These are phyloP conservation scores for Erythrophleum fordii DNA, from an alignment of 306 rosid species.

Conservation along the genomic window DNA sequence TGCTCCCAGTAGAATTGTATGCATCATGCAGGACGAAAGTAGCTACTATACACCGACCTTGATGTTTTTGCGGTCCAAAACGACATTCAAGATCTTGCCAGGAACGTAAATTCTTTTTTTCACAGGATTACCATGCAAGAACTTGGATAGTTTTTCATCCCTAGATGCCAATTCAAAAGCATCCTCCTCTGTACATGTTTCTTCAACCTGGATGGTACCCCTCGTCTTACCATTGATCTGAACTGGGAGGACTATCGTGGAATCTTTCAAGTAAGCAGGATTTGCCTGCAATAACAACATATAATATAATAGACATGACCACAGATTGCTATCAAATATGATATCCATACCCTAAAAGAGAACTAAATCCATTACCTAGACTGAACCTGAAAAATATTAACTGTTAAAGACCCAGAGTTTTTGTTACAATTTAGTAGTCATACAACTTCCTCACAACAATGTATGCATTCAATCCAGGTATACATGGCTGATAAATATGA, in stretches of 20 bases:
- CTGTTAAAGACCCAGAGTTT: background rate
- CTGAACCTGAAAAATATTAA: background rate
- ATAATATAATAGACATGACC: slow-evolving; percentile 10
- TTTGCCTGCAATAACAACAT: slow-evolving; percentile 59
- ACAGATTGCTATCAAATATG: slow-evolving; percentile 3
- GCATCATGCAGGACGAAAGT: background rate
- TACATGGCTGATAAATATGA: background rate
- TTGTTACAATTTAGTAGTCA: slow-evolving; percentile 1
- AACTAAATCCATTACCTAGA: background rate
- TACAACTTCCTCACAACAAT: background rate
- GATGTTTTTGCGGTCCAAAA: slow-evolving; percentile 69
- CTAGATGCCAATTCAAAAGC: slow-evolving; percentile 69
- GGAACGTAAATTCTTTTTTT: slow-evolving; percentile 84
- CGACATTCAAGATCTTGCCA: slow-evolving; percentile 85
- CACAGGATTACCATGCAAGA: slow-evolving; percentile 63
- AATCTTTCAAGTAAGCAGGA: slow-evolving; percentile 76
- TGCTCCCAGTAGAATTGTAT: slow-evolving; percentile 25
- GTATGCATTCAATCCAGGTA: background rate
- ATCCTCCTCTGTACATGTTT: slow-evolving; percentile 84
- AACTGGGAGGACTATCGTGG: slow-evolving; percentile 76
- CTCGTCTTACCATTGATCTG: slow-evolving; percentile 97
- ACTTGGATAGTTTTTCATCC: slow-evolving; percentile 85
- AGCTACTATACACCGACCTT: slow-evolving; percentile 55
- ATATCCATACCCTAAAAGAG: background rate
- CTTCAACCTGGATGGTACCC: slow-evolving; percentile 88